phyloP scores from a whole-genome alignment of 2,329 filamentous ascomycete species.

The Dryadomyces quercivorus region DNA sequence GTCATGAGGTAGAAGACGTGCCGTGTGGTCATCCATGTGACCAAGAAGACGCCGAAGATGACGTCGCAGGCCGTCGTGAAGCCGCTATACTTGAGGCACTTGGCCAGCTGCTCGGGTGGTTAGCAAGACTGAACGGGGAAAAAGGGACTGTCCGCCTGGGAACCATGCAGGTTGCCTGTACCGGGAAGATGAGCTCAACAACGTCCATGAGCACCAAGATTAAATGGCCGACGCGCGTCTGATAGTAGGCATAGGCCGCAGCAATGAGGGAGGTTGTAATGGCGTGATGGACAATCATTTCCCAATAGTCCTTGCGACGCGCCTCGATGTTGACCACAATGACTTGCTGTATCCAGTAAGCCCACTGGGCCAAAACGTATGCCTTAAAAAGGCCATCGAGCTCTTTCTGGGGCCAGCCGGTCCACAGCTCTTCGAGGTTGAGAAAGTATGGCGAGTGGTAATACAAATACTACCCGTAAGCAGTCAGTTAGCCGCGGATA shows the following conservation, averaged over 20 bases:
- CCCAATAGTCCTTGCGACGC: background rate
- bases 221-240: background rate
- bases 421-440: background rate
- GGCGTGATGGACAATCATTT: background rate
- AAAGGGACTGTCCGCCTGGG: background rate
- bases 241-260: background rate
- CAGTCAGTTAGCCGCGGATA: background rate
- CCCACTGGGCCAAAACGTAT: background rate
- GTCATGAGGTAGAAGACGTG: background rate
- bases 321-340: background rate
- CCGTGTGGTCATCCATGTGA: background rate
- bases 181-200: background rate
- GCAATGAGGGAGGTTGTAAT: background rate
- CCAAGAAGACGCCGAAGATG: background rate
- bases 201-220: background rate
- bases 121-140: background rate
- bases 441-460: background rate
- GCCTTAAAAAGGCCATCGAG: background rate
- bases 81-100: background rate
- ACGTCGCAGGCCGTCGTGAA: background rate
- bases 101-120: background rate
- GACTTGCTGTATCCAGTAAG: background rate
- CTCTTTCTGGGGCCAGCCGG: background rate
- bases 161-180: background rate
- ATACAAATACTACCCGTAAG: background rate